These are phyloP conservation scores for Colletotrichum gloeosporioides DNA, from an alignment of 2,329 filamentous ascomycete genomes.

Conservation along the genomic window DNA sequence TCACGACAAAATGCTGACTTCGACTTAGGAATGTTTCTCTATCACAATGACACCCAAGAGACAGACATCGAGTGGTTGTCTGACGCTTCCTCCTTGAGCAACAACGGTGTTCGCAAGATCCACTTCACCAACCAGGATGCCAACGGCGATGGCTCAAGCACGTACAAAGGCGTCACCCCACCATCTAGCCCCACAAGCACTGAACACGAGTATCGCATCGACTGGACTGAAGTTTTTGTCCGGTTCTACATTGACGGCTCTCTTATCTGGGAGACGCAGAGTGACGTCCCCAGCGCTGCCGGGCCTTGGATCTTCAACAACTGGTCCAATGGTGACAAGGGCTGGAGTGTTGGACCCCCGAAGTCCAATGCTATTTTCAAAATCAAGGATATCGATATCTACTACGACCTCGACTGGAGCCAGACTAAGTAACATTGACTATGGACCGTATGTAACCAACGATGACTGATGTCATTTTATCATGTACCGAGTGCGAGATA, in stretches of 20 bases:
- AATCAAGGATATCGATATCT: conserved; percentile 23
- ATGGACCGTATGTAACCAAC: neutral
- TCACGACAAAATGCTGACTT: neutral
- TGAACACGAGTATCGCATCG: conserved; percentile 34
- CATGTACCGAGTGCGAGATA: neutral
- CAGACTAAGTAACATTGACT: neutral
- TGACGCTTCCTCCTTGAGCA: conserved; percentile 27
- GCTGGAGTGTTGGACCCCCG: conserved; percentile 32
- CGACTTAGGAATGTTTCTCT: conserved; percentile 32
- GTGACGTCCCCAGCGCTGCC: conserved; percentile 27
- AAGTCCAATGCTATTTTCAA: conserved; percentile 22
- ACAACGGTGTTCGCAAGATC: conserved; percentile 25
- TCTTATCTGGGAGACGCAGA: conserved; percentile 27
- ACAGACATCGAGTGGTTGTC: conserved; percentile 36
- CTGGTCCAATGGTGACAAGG: conserved; percentile 33
- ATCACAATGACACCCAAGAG: conserved; percentile 29
- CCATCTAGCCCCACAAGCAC: conserved; percentile 25
- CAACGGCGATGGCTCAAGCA: conserved; percentile 21
- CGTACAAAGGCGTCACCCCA: conserved; percentile 17
- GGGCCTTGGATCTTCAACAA: conserved; percentile 35
- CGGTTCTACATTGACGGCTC: conserved; percentile 30
- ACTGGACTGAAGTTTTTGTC: conserved; percentile 29
- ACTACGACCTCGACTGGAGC: conserved; percentile 29
- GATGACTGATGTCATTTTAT: neutral
- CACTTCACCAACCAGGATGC: conserved; percentile 34